Evolutionary conservation across 805 yeast species (phyloP), one percentile per base, ranked within the genome.

Genomic region (Teunomyces aglyptinius): DNA sequence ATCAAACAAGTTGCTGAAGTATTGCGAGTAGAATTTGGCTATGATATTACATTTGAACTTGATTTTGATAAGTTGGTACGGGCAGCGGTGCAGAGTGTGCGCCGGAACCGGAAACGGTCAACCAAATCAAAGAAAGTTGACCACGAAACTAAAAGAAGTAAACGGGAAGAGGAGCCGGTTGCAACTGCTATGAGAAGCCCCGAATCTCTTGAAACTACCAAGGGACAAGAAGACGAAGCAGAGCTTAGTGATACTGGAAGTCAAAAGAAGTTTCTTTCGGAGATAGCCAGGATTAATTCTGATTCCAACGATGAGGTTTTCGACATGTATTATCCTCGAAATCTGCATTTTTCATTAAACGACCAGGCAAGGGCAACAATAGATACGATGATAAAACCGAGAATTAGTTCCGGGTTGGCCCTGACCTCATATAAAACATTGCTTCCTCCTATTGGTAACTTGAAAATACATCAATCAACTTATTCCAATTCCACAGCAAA

Each of bases 41-140:
- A 83, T 61, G 78, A 85, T 2, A 67, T 65, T 2, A 76, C 75
- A 5, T 75, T 81, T 11, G 67, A 82, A 22, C 65, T 72, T 1
- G 98, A 94, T 53, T 92, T 92, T 61, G 96, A 90, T 64, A 87
- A 85, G 62, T 74, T 92, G 29, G 97, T 94, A 0, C 73, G 96
- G 31, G 95, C 96, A 7, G 98, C 97, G 1, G 85, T 92, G 22
- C 99, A 92, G 65, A 85, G 95, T 43, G 97, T 88, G 1, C 72
- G 98, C 51, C 73, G 99, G 53, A 92, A 92, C 63, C 76, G 96
- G 49, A 88, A 85, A 59, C 66, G 96, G 52, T 78, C 70, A n/a
- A 58, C 70, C 19, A 68, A 71, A 50, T 49, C 72, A 0, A 59
- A 58, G 18, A 49, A 41, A 43, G 33, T 47, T 33, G 47, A 49